Evolutionary conservation across 1,284 basidiomycete genomes (phyloP).

Genomic region (Pisolithus thermaeus): DNA sequence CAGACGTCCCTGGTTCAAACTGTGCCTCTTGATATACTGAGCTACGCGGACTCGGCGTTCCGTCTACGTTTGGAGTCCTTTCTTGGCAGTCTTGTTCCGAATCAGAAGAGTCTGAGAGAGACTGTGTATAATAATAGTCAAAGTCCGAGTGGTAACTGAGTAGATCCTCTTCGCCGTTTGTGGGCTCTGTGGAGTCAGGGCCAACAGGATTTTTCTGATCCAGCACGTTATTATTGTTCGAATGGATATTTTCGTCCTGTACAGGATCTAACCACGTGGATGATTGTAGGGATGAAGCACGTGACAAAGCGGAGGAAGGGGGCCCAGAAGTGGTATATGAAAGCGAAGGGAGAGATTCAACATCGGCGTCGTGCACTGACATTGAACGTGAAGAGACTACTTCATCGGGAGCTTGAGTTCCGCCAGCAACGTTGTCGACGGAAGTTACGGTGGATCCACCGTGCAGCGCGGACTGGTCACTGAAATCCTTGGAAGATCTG

Average conservation of each 20-base stretch:
- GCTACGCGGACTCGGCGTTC: constrained; percentile 13
- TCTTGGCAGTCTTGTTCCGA: constrained; percentile 21
- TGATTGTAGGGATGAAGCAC: constrained; percentile 20
- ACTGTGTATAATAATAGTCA: constrained; percentile 32
- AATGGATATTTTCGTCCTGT: constrained; percentile 11
- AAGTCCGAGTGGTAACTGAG: constrained; percentile 32
- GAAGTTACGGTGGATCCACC: constrained; percentile 10
- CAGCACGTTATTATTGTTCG: constrained; percentile 3
- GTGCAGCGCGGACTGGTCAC: constrained; percentile 8
- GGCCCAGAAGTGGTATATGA: constrained; percentile 25
- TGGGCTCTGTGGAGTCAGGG: constrained; percentile 1
- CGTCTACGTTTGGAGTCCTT: constrained; percentile 7
- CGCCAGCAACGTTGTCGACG: background rate
- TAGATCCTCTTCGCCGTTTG: constrained; percentile 17
- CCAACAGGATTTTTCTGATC: background rate
- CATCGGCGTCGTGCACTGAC: constrained; percentile 24
- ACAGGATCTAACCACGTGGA: constrained; percentile 6
- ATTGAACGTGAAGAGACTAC: constrained; percentile 18
- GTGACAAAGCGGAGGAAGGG: constrained; percentile 28
- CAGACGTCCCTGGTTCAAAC: constrained; percentile 40
- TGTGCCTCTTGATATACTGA: constrained; percentile 23
- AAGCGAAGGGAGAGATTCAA: constrained; percentile 29
- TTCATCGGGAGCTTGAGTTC: constrained; percentile 12
- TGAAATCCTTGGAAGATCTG: background rate
- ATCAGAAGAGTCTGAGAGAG: constrained; percentile 28